Conservation (phyloP, 768 basidiomycete genomes). For the Mycena crocata region DNA sequence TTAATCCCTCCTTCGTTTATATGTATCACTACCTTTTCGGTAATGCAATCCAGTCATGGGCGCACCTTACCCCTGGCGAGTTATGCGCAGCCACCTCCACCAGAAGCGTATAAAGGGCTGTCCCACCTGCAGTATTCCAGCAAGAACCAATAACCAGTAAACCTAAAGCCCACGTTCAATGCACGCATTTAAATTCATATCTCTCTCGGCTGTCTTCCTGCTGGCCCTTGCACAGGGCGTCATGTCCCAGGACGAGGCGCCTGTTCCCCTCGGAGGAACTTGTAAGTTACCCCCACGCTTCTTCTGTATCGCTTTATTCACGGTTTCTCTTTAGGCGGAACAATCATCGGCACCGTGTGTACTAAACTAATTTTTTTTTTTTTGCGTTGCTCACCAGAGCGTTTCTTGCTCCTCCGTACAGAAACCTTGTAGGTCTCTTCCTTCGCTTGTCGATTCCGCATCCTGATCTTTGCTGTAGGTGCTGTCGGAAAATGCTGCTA, state of each 20-base stretch:
- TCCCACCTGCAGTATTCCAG: neutral
- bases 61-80: neutral
- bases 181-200: conserved; percentile 15
- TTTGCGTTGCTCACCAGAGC: neutral
- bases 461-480: neutral
- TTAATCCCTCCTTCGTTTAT: neutral
- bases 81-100: neutral
- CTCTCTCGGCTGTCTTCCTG: conserved; percentile 7
- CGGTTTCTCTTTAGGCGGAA: conserved; percentile 6
- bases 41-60: too few species aligned
- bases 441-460: neutral
- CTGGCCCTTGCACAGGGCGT: conserved; percentile 15
- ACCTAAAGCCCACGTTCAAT: conserved; percentile 2
- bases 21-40: neutral
- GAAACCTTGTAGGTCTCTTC: conserved; percentile 10
- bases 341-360: conserved; percentile 21
- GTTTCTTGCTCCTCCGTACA: neutral
- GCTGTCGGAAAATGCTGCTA: conserved; percentile 17
- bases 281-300: neutral
- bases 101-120: neutral
- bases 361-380: neutral
- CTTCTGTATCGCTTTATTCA: neutral
- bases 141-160: too few species aligned
- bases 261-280: conserved; percentile 13
- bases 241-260: conserved; percentile 5